Evolutionary conservation across 768 basidiomycete species (phyloP).

Genomic region (Paxillus ammoniavirescens): DNA sequence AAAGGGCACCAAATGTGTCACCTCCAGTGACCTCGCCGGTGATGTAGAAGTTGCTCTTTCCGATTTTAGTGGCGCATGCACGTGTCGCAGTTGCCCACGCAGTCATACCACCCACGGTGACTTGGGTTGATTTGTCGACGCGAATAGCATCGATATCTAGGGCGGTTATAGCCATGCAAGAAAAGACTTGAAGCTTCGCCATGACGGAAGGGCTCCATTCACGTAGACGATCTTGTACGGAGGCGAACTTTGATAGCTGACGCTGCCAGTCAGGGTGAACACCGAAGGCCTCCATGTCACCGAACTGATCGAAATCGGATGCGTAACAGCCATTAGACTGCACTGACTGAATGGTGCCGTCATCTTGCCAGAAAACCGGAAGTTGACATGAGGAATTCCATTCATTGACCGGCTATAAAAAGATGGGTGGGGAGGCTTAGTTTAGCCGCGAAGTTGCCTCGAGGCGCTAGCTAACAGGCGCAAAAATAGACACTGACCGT

Average conservation of each 20-base stretch:
- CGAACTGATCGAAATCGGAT: conserved; percentile 93
- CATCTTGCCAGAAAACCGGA: conserved; percentile 79
- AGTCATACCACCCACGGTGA: conserved; percentile 79
- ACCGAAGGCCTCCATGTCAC: conserved; percentile 97
- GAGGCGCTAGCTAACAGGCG: not conserved
- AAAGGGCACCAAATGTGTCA: conserved; percentile 84
- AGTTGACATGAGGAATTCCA: conserved; percentile 74
- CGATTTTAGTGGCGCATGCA: conserved; percentile 64
- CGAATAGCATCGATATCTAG: conserved; percentile 94
- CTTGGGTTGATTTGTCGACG: conserved; percentile 92
- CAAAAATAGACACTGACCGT: conserved; percentile 38
- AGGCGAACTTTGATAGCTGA: conserved; percentile 92
- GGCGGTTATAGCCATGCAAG: conserved; percentile 84
- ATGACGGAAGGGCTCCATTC: conserved; percentile 87
- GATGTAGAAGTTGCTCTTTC: conserved; percentile 88
- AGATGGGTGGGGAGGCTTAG: not conserved
- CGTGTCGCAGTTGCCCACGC: conserved; percentile 74
- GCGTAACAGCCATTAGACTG: conserved; percentile 66
- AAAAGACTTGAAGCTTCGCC: conserved; percentile 72
- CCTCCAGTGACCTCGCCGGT: conserved; percentile 95
- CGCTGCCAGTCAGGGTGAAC: conserved; percentile 94
- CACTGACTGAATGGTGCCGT: conserved; percentile 55
- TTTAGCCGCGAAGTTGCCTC: no score
- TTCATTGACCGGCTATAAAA: conserved; percentile 55
- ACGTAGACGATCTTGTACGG: conserved; percentile 92